phyloP scores from a whole-genome alignment of 1,284 basidiomycete species.

The Malassezia furfur region DNA sequence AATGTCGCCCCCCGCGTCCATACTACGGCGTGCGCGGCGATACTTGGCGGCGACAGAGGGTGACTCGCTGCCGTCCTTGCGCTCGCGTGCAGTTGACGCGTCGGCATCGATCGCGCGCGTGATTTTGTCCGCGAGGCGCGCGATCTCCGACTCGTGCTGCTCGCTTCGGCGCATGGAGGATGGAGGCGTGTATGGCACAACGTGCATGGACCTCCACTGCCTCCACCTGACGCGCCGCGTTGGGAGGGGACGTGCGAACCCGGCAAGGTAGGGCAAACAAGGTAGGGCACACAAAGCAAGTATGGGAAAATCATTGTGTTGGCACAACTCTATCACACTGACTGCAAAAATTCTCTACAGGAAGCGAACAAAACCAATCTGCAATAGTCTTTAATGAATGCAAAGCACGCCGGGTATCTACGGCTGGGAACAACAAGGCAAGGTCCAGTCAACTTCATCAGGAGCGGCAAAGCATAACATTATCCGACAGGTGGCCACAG shows the following conservation, averaged over 20 bases:
- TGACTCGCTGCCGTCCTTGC: neutral
- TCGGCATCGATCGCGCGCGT: neutral
- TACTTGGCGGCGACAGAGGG: neutral
- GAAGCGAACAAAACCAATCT: too few relatives aligned
- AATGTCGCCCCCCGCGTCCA: too few relatives aligned
- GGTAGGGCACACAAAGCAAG: too few relatives aligned
- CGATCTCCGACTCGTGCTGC: conserved; percentile 3
- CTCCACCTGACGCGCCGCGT: too few relatives aligned
- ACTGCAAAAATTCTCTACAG: too few relatives aligned
- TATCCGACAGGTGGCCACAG: neutral
- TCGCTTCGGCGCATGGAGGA: conserved; percentile 2
- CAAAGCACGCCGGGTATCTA: neutral
- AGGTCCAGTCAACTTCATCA: neutral
- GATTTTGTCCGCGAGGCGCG: neutral
- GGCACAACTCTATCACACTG: too few relatives aligned
- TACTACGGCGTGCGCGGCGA: neutral
- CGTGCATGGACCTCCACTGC: neutral
- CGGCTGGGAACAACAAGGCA: neutral
- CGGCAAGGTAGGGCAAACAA: too few relatives aligned
- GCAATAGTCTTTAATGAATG: neutral
- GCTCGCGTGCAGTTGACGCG: neutral
- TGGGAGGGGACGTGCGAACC: too few relatives aligned
- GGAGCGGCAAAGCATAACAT: too few relatives aligned
- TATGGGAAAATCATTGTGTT: too few relatives aligned
- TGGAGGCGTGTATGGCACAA: neutral